A percentile compares a stretch with the other conserved stretches of the same genome.
phyloP scores from a whole-genome alignment of 2,329 filamentous ascomycete genomes.

The Exophiala alcalophila region DNA sequence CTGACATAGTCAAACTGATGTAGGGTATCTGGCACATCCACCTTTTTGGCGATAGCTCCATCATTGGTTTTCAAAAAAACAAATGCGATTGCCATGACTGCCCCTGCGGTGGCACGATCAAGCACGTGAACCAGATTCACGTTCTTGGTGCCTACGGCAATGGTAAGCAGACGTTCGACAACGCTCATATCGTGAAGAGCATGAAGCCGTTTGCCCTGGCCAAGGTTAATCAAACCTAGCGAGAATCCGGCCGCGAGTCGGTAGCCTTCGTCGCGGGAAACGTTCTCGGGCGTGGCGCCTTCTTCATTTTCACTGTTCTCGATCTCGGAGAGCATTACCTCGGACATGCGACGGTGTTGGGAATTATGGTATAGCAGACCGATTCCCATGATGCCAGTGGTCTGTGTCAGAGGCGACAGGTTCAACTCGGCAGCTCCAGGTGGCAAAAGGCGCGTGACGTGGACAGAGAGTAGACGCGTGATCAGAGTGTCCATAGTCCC shows the following conservation, averaged over 20 bases:
- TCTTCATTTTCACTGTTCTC: slow-evolving; percentile 84
- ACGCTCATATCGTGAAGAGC: slow-evolving; percentile 92
- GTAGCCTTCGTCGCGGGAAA: slow-evolving; percentile 90
- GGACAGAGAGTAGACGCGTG: slow-evolving; percentile 87
- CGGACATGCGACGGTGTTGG: slow-evolving; percentile 96
- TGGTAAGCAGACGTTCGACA: slow-evolving; percentile 78
- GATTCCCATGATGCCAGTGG: slow-evolving; percentile 95
- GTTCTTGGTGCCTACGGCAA: slow-evolving; percentile 85
- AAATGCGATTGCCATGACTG: slow-evolving; percentile 81
- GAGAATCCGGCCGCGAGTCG: slow-evolving; percentile 90
- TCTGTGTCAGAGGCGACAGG: slow-evolving; percentile 87
- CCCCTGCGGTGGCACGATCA: slow-evolving; percentile 89
- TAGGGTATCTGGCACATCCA: slow-evolving; percentile 85
- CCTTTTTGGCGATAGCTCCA: slow-evolving; percentile 77
- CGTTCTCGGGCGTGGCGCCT: slow-evolving; percentile 63
- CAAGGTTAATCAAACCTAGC: slow-evolving; percentile 89
- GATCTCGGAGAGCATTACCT: slow-evolving; percentile 97
- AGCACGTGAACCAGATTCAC: slow-evolving; percentile 90
- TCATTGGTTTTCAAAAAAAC: slow-evolving; percentile 98
- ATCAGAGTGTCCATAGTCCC: slow-evolving; percentile 97
- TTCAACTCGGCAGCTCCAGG: slow-evolving; percentile 91
- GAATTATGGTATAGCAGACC: slow-evolving; percentile 91
- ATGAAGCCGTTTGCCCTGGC: slow-evolving; percentile 80
- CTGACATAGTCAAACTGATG: slow-evolving; percentile 94
- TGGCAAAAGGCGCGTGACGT: slow-evolving; percentile 92